Evolutionary conservation across 2,329 filamentous ascomycete genomes (phyloP), one percentile per base, ranked within the genome.

Genomic region (Alternaria tenuissima): DNA sequence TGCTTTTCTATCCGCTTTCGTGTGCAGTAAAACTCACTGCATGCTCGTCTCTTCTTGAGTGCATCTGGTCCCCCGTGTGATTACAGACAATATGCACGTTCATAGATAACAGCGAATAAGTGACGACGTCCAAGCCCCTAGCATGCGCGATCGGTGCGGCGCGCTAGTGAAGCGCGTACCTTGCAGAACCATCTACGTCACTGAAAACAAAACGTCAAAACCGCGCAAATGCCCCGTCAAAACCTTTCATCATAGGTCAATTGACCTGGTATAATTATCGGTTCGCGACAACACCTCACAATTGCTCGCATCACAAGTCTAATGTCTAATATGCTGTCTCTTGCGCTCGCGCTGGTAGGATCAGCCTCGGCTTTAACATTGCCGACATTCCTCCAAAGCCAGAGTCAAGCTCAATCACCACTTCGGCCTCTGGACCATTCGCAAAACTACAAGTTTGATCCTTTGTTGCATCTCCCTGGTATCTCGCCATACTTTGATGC

Each of bases 401-500:
- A 39, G 20, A 38, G 30, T 26, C 57, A 57, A 57, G 53, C 47
- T 36, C 57, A 60, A 8, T 60, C 57, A 57, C 57, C 57, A 60
- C 20, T 74, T 7, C 69, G 65, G 38, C 64, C 71, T 26, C 65
- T 65, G 11, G 66, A 67, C 28, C 71, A 75, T 48, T 73, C 72
- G 3, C 72, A 75, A 44, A 71, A 69, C 42, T 83, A 83, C 61
- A 60, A 70, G 34, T 84, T 84, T 69, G 78, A 84, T 57, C 81
- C 82, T 5, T 68, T 84, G 8, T 63, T 83, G 59, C 82, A 84
- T 69, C 78, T 84, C 1, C 80, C 82, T 20, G 82, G 82, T 39
- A 81, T 82, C n/a, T 78, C 81, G 11, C 82, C 82, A 3, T 83
- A 83, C 67, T 84, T 83, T 64, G 80, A 83, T 57, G 81, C 82